Evolutionary conservation across 257 asterid species (phyloP).

Genomic region (Nicotiana obtusifolia): DNA sequence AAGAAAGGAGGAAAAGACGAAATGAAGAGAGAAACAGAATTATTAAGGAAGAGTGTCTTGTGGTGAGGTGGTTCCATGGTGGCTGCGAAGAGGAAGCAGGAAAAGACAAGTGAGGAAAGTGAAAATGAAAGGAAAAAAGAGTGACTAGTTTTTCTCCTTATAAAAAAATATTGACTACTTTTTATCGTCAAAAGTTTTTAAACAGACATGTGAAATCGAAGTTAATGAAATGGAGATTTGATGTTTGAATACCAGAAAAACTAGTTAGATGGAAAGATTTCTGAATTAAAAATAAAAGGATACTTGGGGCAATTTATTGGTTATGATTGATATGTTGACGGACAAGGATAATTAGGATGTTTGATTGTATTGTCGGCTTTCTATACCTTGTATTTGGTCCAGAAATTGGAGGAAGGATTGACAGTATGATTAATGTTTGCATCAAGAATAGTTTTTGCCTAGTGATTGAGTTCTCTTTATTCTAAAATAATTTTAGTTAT

Average conservation of each 20-base stretch:
- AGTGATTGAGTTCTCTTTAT: neutral
- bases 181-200: neutral
- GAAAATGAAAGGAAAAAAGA: neutral
- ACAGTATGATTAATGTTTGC: neutral
- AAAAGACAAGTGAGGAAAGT: neutral
- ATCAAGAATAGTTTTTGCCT: neutral
- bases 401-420: neutral
- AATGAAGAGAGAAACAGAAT: neutral
- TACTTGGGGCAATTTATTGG: neutral
- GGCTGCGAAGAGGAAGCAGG: neutral
- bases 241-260: neutral
- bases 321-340: neutral
- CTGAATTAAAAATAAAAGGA: neutral
- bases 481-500: neutral
- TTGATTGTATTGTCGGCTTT: neutral
- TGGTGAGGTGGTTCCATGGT: neutral
- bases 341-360: neutral
- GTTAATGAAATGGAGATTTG: neutral
- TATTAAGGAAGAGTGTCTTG: neutral
- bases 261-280: neutral
- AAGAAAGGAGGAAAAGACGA: neutral
- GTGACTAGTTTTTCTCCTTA: neutral
- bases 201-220: too few relatives aligned
- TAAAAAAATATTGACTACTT: neutral
- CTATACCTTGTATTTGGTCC: neutral